Conservation (phyloP, 345 rosid species). For the Heritiera fomes region DNA sequence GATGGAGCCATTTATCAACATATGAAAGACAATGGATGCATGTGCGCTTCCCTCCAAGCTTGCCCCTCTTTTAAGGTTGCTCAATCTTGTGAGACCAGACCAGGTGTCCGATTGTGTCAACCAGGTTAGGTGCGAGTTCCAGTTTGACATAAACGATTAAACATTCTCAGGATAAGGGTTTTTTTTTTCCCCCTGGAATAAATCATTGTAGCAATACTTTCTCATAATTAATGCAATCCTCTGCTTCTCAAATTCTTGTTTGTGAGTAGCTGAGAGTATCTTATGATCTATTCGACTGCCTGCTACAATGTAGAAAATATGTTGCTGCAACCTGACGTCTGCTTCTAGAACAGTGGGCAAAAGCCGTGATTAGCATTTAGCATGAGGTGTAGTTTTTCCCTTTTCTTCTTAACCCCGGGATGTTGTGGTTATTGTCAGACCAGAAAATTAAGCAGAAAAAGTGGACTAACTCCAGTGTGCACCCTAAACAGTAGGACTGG, state of each 20-base stretch:
- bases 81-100: background rate
- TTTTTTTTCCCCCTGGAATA: background rate
- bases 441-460: slow-evolving; percentile 1
- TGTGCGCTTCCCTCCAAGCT: slow-evolving; percentile 69
- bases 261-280: background rate
- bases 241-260: slow-evolving; percentile 1
- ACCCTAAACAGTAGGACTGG: background rate
- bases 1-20: slow-evolving; percentile 70
- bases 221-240: background rate
- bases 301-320: too few species aligned
- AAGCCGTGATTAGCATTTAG: too few species aligned
- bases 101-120: background rate
- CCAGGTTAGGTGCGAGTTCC: background rate
- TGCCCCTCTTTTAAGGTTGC: slow-evolving; percentile 65
- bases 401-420: background rate
- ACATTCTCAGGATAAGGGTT: background rate
- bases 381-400: background rate
- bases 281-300: background rate
- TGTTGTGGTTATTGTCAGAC: background rate
- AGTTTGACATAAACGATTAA: background rate
- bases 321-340: too few species aligned
- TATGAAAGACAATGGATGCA: slow-evolving; percentile 89
- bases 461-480: background rate
- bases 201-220: background rate
- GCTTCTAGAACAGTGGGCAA: too few species aligned